A percentile compares a stretch with the other conserved stretches of the same genome.
phyloP scores from a whole-genome alignment of 768 basidiomycete genomes.

The Serendipita sp. region DNA sequence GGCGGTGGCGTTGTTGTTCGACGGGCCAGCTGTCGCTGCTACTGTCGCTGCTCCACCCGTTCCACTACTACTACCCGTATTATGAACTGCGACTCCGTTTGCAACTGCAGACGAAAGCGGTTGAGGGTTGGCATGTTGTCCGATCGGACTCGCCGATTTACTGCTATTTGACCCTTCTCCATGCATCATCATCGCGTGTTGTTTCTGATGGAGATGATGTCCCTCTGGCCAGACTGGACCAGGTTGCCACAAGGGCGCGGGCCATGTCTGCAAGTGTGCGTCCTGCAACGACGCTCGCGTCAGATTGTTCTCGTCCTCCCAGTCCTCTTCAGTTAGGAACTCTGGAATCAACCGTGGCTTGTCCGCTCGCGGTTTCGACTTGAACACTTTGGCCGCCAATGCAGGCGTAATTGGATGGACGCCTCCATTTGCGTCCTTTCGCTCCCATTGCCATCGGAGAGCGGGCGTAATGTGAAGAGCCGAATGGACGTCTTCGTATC shows the following conservation, averaged over 20 bases:
- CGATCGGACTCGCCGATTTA: not conserved
- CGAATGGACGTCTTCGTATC: conserved; percentile 70
- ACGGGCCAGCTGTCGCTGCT: not conserved
- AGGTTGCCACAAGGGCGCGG: not conserved
- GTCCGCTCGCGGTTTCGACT: conserved; percentile 36
- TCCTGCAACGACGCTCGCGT: not conserved
- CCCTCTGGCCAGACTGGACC: not conserved
- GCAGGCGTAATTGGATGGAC: conserved; percentile 65
- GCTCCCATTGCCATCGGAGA: conserved; percentile 85
- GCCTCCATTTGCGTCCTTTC: conserved; percentile 61
- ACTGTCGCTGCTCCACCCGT: too few relatives aligned
- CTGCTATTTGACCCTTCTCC: not conserved
- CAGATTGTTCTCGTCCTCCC: not conserved
- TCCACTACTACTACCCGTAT: not conserved
- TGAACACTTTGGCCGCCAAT: conserved; percentile 67
- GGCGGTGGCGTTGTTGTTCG: not conserved
- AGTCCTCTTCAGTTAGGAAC: not conserved
- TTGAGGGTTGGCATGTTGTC: not conserved
- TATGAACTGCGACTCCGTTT: not conserved
- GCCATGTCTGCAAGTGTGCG: not conserved
- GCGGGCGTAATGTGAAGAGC: conserved; percentile 78
- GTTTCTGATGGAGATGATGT: not conserved
- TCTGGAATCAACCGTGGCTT: not conserved
- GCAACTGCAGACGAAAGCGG: not conserved
- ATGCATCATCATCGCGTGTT: not conserved